Evolutionary conservation across 108 stramenopile genomes (phyloP), one percentile per base, ranked within the genome.

Genomic region (Cylindrotheca closterium): DNA sequence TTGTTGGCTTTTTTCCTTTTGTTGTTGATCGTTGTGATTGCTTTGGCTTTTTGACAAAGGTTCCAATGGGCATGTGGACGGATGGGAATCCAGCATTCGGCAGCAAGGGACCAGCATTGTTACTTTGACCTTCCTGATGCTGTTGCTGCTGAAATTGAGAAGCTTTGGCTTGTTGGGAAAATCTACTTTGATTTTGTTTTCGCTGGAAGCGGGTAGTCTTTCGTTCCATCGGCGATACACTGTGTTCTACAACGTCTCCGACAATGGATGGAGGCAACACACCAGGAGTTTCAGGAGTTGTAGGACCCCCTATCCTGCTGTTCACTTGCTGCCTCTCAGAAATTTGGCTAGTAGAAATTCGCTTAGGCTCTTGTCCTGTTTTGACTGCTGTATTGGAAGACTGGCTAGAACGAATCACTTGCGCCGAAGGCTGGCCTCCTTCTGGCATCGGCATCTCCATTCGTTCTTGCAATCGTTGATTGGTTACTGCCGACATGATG

Each of bases 391-490:
- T 15, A 42, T 42, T 15, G 15, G 7, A 10, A 42, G 49, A 29
- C 12, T 49, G 62, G 53, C 82, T 83, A 30, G 73, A 51, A 48
- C 89, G 78, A 45, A 86, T 67, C 0, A 91, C 83, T 49, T 28
- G 70, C 0, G 89, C 89, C 17, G 89, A 73, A 17, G 89, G 89
- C 37, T 27, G 30, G 47, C 79, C 82, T n/a, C 85, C 89, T 56
- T 81, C 68, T 29, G 68, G 79, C 69, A 86, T 55, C 29, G 86
- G 85, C 74, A 84, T 77, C 27, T 65, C 64, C 63, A 73, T 65
- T 46, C 83, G 78, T 30, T 74, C 70, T 34, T 70, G 80, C 31
- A 86, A 58, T 52, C 46, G 51, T 48, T 57, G 49, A 17, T 28
- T n/a, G n/a, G n/a, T n/a, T n/a, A n/a, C n/a, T n/a, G n/a, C n/a